Base-by-base conservation (phyloP, 2,329 filamentous ascomycete species). In the Ophiostoma sp. region DNA sequence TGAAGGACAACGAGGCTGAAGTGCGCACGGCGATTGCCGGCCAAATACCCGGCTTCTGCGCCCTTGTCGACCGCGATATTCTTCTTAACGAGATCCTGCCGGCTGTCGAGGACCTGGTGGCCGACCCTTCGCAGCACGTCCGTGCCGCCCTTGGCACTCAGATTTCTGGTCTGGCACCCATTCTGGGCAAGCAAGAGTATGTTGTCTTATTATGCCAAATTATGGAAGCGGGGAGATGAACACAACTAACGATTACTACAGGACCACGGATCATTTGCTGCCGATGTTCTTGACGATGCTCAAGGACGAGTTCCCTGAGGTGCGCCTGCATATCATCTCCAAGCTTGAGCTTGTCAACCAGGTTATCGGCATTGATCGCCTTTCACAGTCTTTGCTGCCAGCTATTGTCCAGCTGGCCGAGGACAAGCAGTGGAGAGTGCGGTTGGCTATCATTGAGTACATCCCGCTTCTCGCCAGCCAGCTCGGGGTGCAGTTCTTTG, bases 201-300 rank as follows among this genome's bases (percentile, higher is more conserved):
- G 27, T 27, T 27, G 27, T 16, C 12, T 45, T 45, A 45, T 45
- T 1, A 45, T 11, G 45, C 14, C 1, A 5, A 40, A 14, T 55
- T 12, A 42, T 16, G 14, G 2, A 41, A 44, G 16, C 4, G 12
- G 44, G 14, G 14, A 45, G 44, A 18, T 65, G 16, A 36, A 16
- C 5, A 14, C 14, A 70, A 68, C n/a, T 0, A 14, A 49, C 73
- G 95, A 92, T 27, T 27, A 27, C 27, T 27, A 27, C 27, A 27
- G 27, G 79, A 99, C 95, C 42, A 98, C 97, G 73, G 90, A 95
- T 74, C 95, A 99, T 78, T 87, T 99, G 62, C 86, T 99, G 62
- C 95, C 95, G 67, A 99, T 99, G 94, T 98, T 99, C 80, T 85
- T 99, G 67, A 92, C 96, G 78, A 99, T 99, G 95, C 88, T 99